Conservation (phyloP, 257 asterid species). For the Solanum rostratum region DNA sequence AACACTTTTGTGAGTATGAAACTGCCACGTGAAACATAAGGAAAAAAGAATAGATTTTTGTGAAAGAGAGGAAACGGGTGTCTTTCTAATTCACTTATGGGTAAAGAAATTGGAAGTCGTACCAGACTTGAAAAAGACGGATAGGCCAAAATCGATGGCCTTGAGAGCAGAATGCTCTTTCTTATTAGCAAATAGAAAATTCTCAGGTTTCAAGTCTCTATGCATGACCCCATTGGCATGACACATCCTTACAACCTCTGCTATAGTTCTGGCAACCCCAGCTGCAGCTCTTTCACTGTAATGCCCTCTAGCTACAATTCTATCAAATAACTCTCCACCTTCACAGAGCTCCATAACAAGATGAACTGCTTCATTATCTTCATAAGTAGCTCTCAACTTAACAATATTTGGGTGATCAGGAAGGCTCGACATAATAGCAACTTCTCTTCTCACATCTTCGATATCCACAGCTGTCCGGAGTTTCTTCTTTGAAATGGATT, state of each 20-base stretch:
- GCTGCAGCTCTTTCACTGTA: slow-evolving; percentile 96
- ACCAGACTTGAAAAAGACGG: slow-evolving; percentile 85
- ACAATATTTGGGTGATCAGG: slow-evolving; percentile 81
- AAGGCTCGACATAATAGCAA: slow-evolving; percentile 77
- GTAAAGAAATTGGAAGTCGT: not conserved
- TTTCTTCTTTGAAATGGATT: slow-evolving; percentile 86
- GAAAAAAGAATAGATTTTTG: not conserved
- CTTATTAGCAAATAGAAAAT: slow-evolving; percentile 76
- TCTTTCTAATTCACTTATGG: not conserved
- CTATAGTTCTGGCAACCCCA: slow-evolving; percentile 53
- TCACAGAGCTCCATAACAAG: slow-evolving; percentile 92
- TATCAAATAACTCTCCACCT: slow-evolving; percentile 86
- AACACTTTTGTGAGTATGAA: not conserved
- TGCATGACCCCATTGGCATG: slow-evolving; percentile 81
- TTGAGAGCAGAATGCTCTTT: slow-evolving; percentile 76
- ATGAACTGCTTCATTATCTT: slow-evolving; percentile 87
- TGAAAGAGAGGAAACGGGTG: not conserved
- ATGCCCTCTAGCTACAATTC: slow-evolving; percentile 93
- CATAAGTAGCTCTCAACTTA: slow-evolving; percentile 78
- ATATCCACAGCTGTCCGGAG: slow-evolving; percentile 77
- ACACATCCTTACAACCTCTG: slow-evolving; percentile 80
- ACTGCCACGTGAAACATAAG: not conserved
- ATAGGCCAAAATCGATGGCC: slow-evolving; percentile 80
- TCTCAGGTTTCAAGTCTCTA: slow-evolving; percentile 98
- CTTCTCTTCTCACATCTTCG: slow-evolving; percentile 93